Evolutionary conservation across 208 protist species (phyloP).

Genomic region (Acanthamoeba triangularis): DNA sequence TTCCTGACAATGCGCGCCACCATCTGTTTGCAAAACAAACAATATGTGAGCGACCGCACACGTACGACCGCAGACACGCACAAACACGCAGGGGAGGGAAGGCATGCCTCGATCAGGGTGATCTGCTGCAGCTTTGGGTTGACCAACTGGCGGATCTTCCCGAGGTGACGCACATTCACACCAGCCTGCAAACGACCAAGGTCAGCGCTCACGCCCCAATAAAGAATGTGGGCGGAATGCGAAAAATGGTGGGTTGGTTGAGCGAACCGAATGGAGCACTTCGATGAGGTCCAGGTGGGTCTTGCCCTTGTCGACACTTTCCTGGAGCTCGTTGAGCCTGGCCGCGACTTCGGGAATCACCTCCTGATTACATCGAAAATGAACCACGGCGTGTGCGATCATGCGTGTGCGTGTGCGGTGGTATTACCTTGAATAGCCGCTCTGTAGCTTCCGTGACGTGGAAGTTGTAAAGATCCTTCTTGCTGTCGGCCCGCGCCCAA

Average conservation of each 20-base stretch:
- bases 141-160: conserved; percentile 41
- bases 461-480: conserved; percentile 2
- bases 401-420: not conserved
- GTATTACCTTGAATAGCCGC: conserved; percentile 43
- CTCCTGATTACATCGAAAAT: not conserved
- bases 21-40: not conserved
- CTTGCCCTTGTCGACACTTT: not conserved
- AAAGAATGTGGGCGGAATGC: not conserved
- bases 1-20: conserved; percentile 56
- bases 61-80: not conserved
- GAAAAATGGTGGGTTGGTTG: not conserved
- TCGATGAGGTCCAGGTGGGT: conserved; percentile 51
- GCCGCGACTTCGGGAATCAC: not conserved
- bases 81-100: not conserved
- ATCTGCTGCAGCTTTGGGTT: not conserved
- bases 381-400: not conserved
- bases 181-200: not conserved
- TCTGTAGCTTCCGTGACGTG: conserved; percentile 38
- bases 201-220: too few species aligned
- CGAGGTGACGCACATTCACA: conserved; percentile 83
- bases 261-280: not conserved
- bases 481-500: not conserved
- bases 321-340: conserved; percentile 46
- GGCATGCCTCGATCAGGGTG: conserved; percentile 46
- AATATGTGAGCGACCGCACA: too few species aligned